These are phyloP conservation scores for Colletotrichum sp. DNA, from an alignment of 2,329 filamentous ascomycete genomes.

Conservation along the genomic window DNA sequence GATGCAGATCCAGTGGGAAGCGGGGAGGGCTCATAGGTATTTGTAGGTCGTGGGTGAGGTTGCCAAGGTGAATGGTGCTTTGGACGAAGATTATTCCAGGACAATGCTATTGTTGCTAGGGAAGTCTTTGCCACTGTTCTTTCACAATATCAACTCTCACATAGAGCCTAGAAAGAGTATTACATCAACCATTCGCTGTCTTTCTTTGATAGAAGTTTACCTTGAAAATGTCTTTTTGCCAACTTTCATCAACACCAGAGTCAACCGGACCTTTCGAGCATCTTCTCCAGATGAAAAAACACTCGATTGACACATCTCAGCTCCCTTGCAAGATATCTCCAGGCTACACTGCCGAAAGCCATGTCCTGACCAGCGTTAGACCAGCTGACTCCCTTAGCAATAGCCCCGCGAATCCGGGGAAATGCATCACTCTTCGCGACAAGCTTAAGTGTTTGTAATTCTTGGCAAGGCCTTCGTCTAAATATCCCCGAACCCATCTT, in stretches of 20 bases:
- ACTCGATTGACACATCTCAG: neutral
- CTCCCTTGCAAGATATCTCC: neutral
- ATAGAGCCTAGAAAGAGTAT: neutral
- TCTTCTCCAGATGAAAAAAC: neutral
- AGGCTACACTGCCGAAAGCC: neutral
- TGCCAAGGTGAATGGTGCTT: neutral
- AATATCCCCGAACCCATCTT: neutral
- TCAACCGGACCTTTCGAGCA: neutral
- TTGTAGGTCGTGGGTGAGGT: neutral
- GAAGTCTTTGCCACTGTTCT: neutral
- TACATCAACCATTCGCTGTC: neutral
- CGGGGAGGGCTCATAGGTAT: neutral
- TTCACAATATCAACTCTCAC: neutral
- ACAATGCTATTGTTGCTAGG: neutral
- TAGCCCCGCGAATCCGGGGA: neutral
- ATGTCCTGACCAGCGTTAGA: neutral
- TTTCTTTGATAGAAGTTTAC: neutral
- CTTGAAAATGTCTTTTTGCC: neutral
- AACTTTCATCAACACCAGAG: neutral
- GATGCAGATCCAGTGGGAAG: neutral
- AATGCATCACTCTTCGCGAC: neutral
- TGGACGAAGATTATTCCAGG: neutral
- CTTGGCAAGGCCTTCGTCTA: neutral
- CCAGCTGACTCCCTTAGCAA: neutral
- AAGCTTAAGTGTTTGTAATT: neutral